phyloP scores from a whole-genome alignment of 164 flowering plant genomes.

The Vitis cinerea region DNA sequence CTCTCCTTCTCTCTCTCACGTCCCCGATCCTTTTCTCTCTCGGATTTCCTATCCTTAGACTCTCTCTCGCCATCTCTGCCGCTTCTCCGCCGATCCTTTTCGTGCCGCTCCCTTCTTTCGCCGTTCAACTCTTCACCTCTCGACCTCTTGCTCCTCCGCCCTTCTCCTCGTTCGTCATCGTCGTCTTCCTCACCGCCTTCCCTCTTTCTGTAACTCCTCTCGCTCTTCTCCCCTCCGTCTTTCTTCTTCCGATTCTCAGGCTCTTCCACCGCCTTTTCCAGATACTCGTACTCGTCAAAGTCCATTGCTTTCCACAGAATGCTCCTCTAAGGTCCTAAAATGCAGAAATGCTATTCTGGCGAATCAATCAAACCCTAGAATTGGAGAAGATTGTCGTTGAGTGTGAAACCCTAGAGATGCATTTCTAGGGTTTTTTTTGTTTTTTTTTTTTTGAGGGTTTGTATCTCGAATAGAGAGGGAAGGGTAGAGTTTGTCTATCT shows the following conservation, averaged over 20 bases:
- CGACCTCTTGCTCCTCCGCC: conserved; percentile 42
- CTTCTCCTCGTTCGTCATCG: conserved; percentile 13
- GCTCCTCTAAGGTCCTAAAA: too few relatives aligned
- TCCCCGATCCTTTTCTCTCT: conserved; percentile 32
- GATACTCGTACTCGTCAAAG: conserved; percentile 95
- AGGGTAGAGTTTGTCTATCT: background rate
- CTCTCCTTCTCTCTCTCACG: conserved; percentile 20
- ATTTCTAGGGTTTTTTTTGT: background rate
- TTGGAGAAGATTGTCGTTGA: too few relatives aligned
- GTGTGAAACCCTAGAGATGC: conserved; percentile 1
- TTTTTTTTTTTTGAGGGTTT: background rate
- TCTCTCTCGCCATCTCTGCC: conserved; percentile 17
- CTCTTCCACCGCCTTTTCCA: conserved; percentile 85
- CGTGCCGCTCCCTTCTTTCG: conserved; percentile 29
- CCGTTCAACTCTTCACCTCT: conserved; percentile 41
- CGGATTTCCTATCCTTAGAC: conserved; percentile 27
- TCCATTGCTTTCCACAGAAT: conserved; percentile 44
- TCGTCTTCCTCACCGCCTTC: conserved; percentile 33
- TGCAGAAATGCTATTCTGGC: too few relatives aligned
- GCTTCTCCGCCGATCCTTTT: conserved; percentile 26
- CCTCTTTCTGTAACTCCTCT: conserved; percentile 53
- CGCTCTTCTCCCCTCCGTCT: conserved; percentile 33
- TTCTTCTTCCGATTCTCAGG: conserved; percentile 30
- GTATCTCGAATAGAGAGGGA: background rate
- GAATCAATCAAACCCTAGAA: too few relatives aligned